Conservation (phyloP, 306 rosid genomes). For the Hylodesmum podocarpum region DNA sequence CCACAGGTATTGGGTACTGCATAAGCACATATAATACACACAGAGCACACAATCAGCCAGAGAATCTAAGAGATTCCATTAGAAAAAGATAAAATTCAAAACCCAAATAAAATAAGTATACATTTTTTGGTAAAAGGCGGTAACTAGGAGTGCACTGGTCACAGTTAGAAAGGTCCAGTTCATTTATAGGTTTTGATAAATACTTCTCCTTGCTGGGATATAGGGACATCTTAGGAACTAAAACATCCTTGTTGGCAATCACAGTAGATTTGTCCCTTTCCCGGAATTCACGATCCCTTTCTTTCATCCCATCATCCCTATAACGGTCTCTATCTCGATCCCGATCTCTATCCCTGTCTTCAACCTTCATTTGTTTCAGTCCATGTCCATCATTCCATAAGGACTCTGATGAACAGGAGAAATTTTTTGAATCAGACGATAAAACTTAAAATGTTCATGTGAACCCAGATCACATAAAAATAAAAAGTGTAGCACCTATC, state of each 20-base stretch:
- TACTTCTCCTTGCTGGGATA: constrained; percentile 92
- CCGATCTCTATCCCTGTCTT: constrained; percentile 73
- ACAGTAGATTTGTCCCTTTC: constrained; percentile 68
- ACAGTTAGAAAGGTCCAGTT: constrained; percentile 95
- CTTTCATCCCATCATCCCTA: constrained; percentile 76
- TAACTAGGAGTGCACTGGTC: constrained; percentile 98
- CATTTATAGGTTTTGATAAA: constrained; percentile 84
- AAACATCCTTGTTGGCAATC: constrained; percentile 63
- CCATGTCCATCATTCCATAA: constrained; percentile 60
- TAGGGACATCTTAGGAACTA: constrained; percentile 64
- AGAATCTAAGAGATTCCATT: constrained; percentile 11
- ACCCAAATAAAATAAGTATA: constrained; percentile 35
- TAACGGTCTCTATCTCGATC: constrained; percentile 26
- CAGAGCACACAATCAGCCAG: constrained; percentile 15
- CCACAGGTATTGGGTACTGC: constrained; percentile 94
- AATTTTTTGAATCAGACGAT: constrained; percentile 10
- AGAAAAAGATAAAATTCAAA: constrained; percentile 14
- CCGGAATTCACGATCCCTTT: constrained; percentile 72
- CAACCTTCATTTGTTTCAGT: constrained; percentile 65
- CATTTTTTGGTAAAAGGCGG: constrained; percentile 90
- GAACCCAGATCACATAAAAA: constrained; percentile 18
- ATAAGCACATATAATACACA: constrained; percentile 19
- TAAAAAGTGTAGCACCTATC: constrained; percentile 15
- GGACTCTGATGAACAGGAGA: constrained; percentile 53
- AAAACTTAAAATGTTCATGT: constrained; percentile 19